Conservation (phyloP, 192 early-diverging fungal species). For the Umbelopsis sp. region DNA sequence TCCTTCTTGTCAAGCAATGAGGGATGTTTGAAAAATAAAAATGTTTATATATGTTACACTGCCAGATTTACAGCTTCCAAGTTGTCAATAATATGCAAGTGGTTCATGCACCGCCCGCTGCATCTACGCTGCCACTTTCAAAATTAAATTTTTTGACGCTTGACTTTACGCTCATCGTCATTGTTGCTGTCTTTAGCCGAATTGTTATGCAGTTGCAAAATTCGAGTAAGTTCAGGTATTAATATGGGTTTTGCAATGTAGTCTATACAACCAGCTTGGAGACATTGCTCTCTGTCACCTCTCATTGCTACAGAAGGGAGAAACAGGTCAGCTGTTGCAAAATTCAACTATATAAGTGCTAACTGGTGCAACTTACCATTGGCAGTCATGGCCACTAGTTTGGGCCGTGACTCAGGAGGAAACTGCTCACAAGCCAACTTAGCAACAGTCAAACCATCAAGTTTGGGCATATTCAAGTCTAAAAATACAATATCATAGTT, state of each 20-base stretch:
- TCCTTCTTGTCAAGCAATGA: no score
- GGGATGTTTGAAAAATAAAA: no score
- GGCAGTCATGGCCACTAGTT: conserved; percentile 28
- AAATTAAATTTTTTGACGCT: neutral
- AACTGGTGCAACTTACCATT: conserved; percentile 17
- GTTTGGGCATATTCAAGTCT: conserved; percentile 51
- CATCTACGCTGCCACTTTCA: neutral
- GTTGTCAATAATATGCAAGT: no score
- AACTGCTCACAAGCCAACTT: conserved; percentile 30
- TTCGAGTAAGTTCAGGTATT: conserved; percentile 16
- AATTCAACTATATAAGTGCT: neutral
- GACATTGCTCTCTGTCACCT: conserved; percentile 28
- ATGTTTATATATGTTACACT: no score
- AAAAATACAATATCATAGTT: conserved; percentile 35
- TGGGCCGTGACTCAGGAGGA: conserved; percentile 3
- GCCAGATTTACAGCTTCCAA: no score
- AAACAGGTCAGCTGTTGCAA: neutral
- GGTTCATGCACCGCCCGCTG: no score
- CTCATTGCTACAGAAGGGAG: conserved; percentile 18
- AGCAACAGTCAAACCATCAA: conserved; percentile 46
- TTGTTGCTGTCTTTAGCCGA: neutral
- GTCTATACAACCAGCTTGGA: conserved; percentile 31
- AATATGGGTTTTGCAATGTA: conserved; percentile 33
- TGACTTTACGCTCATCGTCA: neutral
- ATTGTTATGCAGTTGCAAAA: neutral